Base-by-base conservation (phyloP, 805 yeast genomes). In the Candida koratica region DNA sequence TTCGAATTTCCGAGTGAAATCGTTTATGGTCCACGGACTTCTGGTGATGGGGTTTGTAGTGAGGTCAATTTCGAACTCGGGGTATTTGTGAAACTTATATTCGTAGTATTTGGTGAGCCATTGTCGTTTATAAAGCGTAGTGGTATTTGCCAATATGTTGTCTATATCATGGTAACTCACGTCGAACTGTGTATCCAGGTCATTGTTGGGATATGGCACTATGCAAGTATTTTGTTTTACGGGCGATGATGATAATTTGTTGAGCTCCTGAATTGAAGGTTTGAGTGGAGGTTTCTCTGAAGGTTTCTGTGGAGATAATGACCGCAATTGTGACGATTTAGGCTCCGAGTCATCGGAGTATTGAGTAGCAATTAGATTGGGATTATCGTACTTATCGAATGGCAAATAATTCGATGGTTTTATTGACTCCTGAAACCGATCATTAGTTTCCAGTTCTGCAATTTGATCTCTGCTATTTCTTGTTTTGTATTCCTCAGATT, bases 1-100 rank as follows among this genome's bases (percentile, higher is more conserved):
- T 18, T 28, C 34, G 23, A 33, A 36, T 18, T 38, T 37, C 9
- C 19, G 24, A 19, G 48, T 53, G 39, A 66, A 67, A 40, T 67
- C 73, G 14, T 54, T 52, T 2, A 58, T 39, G 6, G 53, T 52
- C 71, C 71, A 67, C 5, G 32, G 30, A n/a, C 38, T 49, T 28
- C 59, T 59, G n/a, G 57, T 58, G 14, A 67, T 60, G 7, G 71
- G 71, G 34, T 67, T 61, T 4, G 17, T 37, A 3, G 39, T 25
- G 10, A 66, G 46, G 36, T 56, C 51, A 12, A 65, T 52, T 19
- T 37, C 45, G 37, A 49, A 55, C 3, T 27, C 28, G 4, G 48
- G 38, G 12, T 49, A 48, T 15, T 50, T 45, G 5, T 38, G 24
- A 16, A 56, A 47, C 38, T 51, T 54, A 10, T 48, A 36, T 4